Evolutionary conservation across 108 stramenopile genomes (phyloP), one percentile per base, ranked within the genome.

Genomic region (Schizochytrium sp.): DNA sequence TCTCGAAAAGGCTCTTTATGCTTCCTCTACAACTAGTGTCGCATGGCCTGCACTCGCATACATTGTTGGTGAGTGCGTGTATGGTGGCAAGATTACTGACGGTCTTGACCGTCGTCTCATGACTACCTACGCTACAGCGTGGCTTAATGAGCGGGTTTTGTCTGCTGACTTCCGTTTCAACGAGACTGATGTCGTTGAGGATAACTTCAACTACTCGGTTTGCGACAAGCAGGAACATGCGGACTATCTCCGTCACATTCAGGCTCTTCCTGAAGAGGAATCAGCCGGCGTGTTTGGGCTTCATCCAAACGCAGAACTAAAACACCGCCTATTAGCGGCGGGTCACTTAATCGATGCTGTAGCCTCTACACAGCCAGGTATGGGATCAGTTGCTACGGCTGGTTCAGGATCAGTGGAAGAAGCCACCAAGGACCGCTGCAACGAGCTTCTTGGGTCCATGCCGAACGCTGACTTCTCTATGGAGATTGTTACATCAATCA

Each of bases 51-150:
- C 96, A 0, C 95, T 97, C 91, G 96, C 96, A 92, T 95, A 97
- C 95, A 97, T 97, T 96, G 96, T 97, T 41, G 92, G 95, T 19
- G 97, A 96, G 90, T 96, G 95, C 10, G 96, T 97, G 89, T 97
- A 97, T 87, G 97, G 97, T n/a, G 97, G 97, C 87, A 97, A 97
- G 91, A 96, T 97, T 83, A 97, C 97, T 45, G 97, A 97, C 87
- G 93, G 94, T 72, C 76, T 97, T 46, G 97, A 97, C 90, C 95
- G 96, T 4, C 92, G 96, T 46, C 89, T 97, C 87, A 96, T 97
- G 89, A 94, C 94, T 87, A 96, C 96, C 19, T 97, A 97, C 91
- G 90, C 95, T 60, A 92, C 93, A 89, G 95, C 94, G 88, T 97
- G 96, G 96, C 94, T 97, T 0, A 96, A 93, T 15, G 93, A 95